Evolutionary conservation across 139 green algal genomes (phyloP).

Genomic region (Mesotaenium endlicherianum): DNA sequence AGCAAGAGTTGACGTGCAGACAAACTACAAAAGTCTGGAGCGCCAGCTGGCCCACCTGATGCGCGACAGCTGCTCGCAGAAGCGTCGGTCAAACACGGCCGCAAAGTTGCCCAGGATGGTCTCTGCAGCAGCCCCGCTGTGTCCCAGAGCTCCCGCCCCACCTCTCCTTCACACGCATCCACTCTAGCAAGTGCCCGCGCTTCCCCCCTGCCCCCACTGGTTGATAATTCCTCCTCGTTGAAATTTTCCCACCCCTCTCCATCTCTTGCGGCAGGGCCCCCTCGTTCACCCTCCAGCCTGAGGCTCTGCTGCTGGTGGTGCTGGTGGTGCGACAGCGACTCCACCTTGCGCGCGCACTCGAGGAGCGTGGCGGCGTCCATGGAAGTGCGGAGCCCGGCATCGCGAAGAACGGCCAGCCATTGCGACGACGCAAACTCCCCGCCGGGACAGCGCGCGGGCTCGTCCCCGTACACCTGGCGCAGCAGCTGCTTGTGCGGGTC

Average conservation of each 20-base stretch:
- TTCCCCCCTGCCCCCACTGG: no score
- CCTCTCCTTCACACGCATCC: no score
- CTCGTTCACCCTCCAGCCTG: no score
- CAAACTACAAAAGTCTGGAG: no score
- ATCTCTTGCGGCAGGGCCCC: no score
- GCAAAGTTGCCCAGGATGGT: constrained; percentile 12
- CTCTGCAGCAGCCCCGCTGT: background rate
- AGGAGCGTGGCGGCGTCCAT: constrained; percentile 33
- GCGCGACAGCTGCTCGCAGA: background rate
- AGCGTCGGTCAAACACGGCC: background rate
- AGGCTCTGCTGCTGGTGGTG: no score
- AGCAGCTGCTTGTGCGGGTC: constrained; percentile 64
- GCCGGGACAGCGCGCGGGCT: constrained; percentile 54
- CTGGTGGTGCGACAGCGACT: no score
- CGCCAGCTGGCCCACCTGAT: constrained; percentile 15
- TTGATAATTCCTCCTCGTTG: no score
- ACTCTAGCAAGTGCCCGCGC: no score
- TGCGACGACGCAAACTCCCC: constrained; percentile 49
- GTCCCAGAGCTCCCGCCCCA: constrained; percentile 19
- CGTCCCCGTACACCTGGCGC: constrained; percentile 55
- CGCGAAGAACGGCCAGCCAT: constrained; percentile 42
- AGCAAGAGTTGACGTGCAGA: no score
- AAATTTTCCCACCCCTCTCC: no score
- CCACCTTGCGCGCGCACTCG: constrained; percentile 28
- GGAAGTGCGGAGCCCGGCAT: constrained; percentile 23